These are phyloP conservation scores for Clitopilus hobsonii DNA, from an alignment of 768 basidiomycete species.

Conservation along the genomic window DNA sequence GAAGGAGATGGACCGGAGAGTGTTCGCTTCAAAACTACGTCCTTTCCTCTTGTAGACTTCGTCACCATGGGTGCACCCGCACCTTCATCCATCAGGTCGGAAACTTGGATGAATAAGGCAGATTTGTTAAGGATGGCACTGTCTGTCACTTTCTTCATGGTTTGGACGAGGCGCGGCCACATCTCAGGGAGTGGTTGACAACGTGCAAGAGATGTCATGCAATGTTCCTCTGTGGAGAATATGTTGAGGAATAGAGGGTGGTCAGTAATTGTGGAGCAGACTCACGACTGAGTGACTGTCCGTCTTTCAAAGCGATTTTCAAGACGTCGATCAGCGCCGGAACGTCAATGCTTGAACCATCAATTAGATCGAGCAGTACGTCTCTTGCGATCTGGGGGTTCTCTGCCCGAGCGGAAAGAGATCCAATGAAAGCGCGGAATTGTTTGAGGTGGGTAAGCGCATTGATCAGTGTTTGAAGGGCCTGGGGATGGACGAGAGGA, in stretches of 20 bases:
- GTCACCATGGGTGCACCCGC: constrained; percentile 31
- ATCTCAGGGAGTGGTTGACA: constrained; percentile 52
- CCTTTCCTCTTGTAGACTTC: constrained; percentile 29
- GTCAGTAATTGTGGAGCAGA: constrained; percentile 6
- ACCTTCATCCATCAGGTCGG: constrained; percentile 65
- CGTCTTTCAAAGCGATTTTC: constrained; percentile 27
- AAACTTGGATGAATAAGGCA: constrained; percentile 66
- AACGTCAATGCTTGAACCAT: constrained; percentile 63
- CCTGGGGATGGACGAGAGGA: constrained; percentile 58
- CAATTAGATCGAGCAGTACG: constrained; percentile 56
- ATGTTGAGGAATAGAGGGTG: not conserved
- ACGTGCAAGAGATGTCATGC: constrained; percentile 49
- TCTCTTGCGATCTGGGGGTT: constrained; percentile 62
- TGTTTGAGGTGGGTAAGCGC: constrained; percentile 54
- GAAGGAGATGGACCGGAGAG: constrained; percentile 33
- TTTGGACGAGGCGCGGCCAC: constrained; percentile 33
- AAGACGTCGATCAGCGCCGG: constrained; percentile 45
- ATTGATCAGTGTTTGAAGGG: constrained; percentile 43
- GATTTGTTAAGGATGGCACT: constrained; percentile 58
- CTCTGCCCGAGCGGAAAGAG: constrained; percentile 53
- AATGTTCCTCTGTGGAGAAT: constrained; percentile 40
- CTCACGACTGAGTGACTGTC: constrained; percentile 16
- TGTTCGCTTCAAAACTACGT: constrained; percentile 57
- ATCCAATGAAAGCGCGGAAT: constrained; percentile 49
- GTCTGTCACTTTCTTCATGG: constrained; percentile 40